A percentile compares a stretch with the other conserved stretches of the same genome.
Evolutionary conservation across 495 filamentous ascomycete species (phyloP).

Genomic region (Penicillium roqueforti): DNA sequence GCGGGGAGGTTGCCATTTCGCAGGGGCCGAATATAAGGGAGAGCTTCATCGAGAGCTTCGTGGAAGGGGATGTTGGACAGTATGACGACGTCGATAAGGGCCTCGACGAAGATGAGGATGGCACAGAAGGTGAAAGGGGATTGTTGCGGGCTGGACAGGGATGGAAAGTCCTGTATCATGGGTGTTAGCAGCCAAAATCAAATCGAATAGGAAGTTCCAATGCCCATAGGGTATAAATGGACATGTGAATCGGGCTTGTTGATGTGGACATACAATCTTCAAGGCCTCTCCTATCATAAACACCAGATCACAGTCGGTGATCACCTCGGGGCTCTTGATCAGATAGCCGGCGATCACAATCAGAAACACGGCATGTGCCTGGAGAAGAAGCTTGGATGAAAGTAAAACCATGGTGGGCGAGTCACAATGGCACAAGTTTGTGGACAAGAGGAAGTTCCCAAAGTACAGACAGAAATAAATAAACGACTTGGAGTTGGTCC

Average conservation of each 20-base stretch:
- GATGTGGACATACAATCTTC: conserved; percentile 55
- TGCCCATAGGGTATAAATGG: background rate
- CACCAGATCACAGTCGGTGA: conserved; percentile 77
- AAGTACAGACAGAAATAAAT: conserved; percentile 2
- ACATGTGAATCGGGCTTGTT: background rate
- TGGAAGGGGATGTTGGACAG: conserved; percentile 50
- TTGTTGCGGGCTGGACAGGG: conserved; percentile 55
- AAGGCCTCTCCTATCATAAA: conserved; percentile 80
- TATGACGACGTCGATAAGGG: conserved; percentile 68
- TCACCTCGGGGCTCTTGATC: conserved; percentile 60
- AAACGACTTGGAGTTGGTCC: conserved; percentile 11
- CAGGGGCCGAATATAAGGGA: conserved; percentile 27
- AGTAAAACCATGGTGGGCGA: conserved; percentile 65
- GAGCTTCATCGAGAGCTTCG: conserved; percentile 36
- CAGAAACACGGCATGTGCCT: conserved; percentile 75
- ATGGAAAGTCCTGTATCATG: conserved; percentile 37
- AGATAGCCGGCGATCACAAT: conserved; percentile 79
- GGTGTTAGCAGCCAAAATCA: conserved; percentile 29
- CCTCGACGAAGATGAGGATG: conserved; percentile 60
- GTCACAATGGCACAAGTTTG: background rate
- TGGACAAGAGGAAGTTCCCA: conserved; percentile 7
- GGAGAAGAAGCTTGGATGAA: conserved; percentile 70
- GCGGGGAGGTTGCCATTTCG: conserved; percentile 26
- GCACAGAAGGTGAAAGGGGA: conserved; percentile 68
- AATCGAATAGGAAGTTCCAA: background rate